phyloP scores from a whole-genome alignment of 495 filamentous ascomycete genomes.

The Lasiosphaeriaceae sp. region DNA sequence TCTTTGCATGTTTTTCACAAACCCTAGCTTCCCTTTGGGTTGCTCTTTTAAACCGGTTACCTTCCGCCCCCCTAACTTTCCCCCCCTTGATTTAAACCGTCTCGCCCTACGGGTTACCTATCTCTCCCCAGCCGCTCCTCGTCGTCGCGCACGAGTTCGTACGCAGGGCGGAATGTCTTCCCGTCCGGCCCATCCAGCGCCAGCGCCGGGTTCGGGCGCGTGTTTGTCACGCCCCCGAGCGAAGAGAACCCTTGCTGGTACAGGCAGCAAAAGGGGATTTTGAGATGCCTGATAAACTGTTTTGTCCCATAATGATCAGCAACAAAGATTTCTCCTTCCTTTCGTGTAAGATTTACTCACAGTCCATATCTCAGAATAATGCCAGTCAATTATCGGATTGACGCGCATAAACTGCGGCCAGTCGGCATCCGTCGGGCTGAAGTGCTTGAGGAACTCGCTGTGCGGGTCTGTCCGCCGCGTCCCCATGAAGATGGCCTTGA shows the following conservation, averaged over 20 bases:
- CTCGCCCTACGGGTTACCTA: conserved; percentile 10
- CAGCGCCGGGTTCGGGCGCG: conserved; percentile 80
- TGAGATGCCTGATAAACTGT: conserved; percentile 77
- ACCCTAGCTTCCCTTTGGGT: no score
- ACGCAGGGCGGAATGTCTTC: conserved; percentile 70
- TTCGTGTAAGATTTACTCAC: conserved; percentile 43
- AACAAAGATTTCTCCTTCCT: background rate
- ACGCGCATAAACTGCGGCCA: conserved; percentile 93
- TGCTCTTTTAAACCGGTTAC: no score
- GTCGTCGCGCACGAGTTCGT: conserved; percentile 76
- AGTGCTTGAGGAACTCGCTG: conserved; percentile 69
- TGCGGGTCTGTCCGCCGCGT: conserved; percentile 92
- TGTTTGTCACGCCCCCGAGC: conserved; percentile 85
- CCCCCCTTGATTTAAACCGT: no score
- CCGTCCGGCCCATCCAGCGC: conserved; percentile 35
- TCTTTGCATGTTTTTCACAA: no score
- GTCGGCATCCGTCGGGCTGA: conserved; percentile 79
- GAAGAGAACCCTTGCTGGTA: conserved; percentile 70
- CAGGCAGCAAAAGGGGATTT: conserved; percentile 74
- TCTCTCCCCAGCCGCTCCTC: conserved; percentile 84
- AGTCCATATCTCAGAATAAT: conserved; percentile 92
- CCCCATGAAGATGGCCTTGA: conserved; percentile 88
- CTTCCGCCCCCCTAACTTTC: no score
- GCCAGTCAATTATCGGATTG: conserved; percentile 96
- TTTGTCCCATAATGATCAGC: background rate